Base-by-base conservation (phyloP, 1,284 basidiomycete species). In the Hemileccinum hortonii region DNA sequence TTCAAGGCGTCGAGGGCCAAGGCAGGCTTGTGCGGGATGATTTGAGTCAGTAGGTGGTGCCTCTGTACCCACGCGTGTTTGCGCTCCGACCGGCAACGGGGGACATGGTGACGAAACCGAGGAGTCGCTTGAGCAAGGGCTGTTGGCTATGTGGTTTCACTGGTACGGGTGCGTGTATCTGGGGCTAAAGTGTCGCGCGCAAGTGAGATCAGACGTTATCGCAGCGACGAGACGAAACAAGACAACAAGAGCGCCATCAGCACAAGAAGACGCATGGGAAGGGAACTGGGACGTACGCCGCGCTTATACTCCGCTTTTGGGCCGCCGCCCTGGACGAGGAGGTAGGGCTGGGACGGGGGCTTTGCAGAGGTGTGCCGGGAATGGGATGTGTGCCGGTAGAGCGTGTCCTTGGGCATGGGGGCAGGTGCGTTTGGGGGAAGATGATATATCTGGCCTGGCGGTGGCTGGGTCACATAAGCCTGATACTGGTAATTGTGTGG, bases 261-360 rank as follows among this genome's bases (percentile, higher is more conserved):
- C 42, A 56, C 22, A 42, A 46, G 49, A 19, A 58, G 21, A 33
- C 47, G 29, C 45, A 61, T 38, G 50, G 45, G 50, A 56, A 29
- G 36, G 45, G 45, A 47, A 47, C 12, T 21, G 43, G 36, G 49
- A 66, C 69, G 64, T 36, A 67, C 69, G 10, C 65, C 65, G 32
- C 53, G 69, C 45, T 65, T 69, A 39, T 70, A 67, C 41, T 69
- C 67, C 48, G 63, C 62, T 40, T 57, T 68, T 42, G 66, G 66
- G 14, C 64, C 62, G 33, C 62, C 66, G 30, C 64, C 43, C 19
- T 53, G 56, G 33, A 66, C 66, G 47, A 65, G 44, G 41, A 66
- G 57, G 22, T 65, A 68, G 44, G 66, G 59, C 42, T 66, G 63
- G 38, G 64, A 45, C 21, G 58, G 58, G 18, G 47, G 51, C 37